Base-by-base conservation (phyloP, 164 flowering plant genomes). In the Umbilicus rupestris region DNA sequence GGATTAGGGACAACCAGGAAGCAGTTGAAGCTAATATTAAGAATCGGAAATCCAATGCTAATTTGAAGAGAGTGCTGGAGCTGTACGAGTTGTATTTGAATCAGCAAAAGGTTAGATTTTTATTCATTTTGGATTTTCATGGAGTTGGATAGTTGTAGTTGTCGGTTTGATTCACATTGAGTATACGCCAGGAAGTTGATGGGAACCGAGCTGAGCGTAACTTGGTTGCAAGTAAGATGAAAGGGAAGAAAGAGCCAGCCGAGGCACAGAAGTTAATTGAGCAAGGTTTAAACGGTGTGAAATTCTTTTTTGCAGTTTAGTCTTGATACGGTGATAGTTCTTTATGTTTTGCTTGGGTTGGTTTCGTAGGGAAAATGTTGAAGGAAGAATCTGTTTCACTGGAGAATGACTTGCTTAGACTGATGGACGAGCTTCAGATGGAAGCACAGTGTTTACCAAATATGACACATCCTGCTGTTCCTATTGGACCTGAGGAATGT, bases 391-490 rank as follows among this genome's bases (percentile, higher is more conserved):
- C 90, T 19, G 70, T 65, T 28, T 69, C 80, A 57, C 65, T 90
- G 75, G 97, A 93, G 77, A 96, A 89, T 77, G 84, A 86, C 70
- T 82, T 93, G 57, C 68, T 83, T 33, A 79, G 73, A 59, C 87
- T 87, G 49, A 86, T 83, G 1, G 96, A 89, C 73, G 82, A 86
- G 76, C 95, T 93, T 70, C 98, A 93, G 70, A 77, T 50, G 49
- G 96, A 86, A 84, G 97, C 97, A 37, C 97, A 86, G 57, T 79
- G 81, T 72, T 85, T 93, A 68, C 97, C 98, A 22, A 93, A 93
- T 75, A 86, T 83, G 86, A 83, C 92, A 26, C 97, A 93, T 78
- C 96, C 98, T 33, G 88, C 84, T 77, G 96, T 85, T 73, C 98
- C 98, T 1, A 72, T 84, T 6, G 97, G 98, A 57, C 92, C 88